Evolutionary conservation across 192 early-diverging fungal species (phyloP).

Genomic region (Coemansia sp.): DNA sequence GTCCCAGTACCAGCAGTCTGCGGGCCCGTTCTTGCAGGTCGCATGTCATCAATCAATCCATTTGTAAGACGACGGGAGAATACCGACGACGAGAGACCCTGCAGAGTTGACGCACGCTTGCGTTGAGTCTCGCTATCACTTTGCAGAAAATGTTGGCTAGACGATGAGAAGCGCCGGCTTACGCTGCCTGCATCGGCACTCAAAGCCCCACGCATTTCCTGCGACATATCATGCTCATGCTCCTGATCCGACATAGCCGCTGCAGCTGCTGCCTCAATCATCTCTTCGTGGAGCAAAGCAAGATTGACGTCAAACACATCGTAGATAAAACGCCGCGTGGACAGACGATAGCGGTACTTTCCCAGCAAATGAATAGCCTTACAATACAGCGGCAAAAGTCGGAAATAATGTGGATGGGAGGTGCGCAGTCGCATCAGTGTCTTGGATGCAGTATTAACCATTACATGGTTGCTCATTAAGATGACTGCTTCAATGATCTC

Average conservation of each 20-base stretch:
- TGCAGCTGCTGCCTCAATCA: conserved; percentile 5
- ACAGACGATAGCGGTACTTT: conserved; percentile 51
- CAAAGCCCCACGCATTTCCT: not conserved
- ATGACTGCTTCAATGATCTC: conserved; percentile 49
- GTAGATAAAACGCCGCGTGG: conserved; percentile 44
- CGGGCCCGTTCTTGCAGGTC: conserved; percentile 8
- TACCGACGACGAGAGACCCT: conserved; percentile 37
- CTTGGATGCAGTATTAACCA: conserved; percentile 45
- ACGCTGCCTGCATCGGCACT: not conserved
- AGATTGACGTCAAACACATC: conserved; percentile 54
- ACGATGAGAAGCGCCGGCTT: conserved; percentile 35
- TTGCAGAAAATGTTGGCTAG: conserved; percentile 20
- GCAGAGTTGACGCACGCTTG: conserved; percentile 51
- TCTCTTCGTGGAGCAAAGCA: conserved; percentile 32
- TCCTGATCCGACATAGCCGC: not conserved
- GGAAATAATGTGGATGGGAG: conserved; percentile 55
- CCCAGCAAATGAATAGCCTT: conserved; percentile 36
- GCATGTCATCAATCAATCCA: conserved; percentile 33
- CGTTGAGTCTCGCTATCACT: conserved; percentile 21
- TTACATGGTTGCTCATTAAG: conserved; percentile 46
- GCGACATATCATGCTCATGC: not conserved
- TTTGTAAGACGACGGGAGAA: conserved; percentile 39
- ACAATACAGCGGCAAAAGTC: conserved; percentile 39
- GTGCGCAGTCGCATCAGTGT: conserved; percentile 48
- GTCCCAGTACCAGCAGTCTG: not conserved